These are phyloP conservation scores for Aspergillus tamarii DNA, from an alignment of 2,329 filamentous ascomycete genomes.

Conservation along the genomic window DNA sequence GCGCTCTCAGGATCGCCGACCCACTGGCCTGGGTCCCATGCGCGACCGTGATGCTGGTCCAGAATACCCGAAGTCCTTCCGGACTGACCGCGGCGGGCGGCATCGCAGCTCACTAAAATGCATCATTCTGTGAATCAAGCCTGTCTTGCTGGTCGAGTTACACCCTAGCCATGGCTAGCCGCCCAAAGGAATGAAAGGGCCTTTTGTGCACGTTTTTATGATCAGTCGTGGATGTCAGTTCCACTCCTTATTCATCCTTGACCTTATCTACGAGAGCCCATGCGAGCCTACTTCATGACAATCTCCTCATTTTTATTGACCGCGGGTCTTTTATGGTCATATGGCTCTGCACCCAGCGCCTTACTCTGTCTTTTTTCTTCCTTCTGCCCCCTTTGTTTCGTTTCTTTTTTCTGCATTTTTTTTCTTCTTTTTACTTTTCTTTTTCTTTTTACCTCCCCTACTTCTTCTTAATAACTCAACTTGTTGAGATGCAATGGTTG, in stretches of 20 bases:
- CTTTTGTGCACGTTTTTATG: constrained; percentile 1
- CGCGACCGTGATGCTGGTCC: constrained; percentile 42
- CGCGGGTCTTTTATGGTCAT: constrained; percentile 17
- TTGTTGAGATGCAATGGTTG: constrained; percentile 17
- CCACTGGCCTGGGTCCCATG: constrained; percentile 38
- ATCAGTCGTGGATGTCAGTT: neutral
- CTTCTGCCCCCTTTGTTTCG: neutral
- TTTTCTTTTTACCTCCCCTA: neutral
- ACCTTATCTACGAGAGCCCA: constrained; percentile 12
- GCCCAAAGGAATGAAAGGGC: neutral
- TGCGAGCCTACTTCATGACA: constrained; percentile 22
- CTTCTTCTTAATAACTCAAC: constrained; percentile 7
- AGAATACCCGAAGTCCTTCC: constrained; percentile 45
- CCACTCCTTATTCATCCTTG: constrained; percentile 2
- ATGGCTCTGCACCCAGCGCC: constrained; percentile 13
- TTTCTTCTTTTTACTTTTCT: constrained; percentile 8
- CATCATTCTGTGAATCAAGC: constrained; percentile 39
- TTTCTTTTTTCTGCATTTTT: constrained; percentile 6
- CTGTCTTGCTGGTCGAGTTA: constrained; percentile 2
- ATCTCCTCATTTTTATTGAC: constrained; percentile 25
- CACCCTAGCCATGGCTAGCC: neutral
- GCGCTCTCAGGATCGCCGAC: constrained; percentile 40
- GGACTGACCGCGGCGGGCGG: constrained; percentile 40
- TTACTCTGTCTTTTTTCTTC: constrained; percentile 9
- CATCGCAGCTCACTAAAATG: constrained; percentile 43